Percentiles rank a stretch among this genome's conserved stretches.
These are phyloP conservation scores for Yamadazyma dendronema DNA, from an alignment of 1,139 yeast species.

Conservation along the genomic window DNA sequence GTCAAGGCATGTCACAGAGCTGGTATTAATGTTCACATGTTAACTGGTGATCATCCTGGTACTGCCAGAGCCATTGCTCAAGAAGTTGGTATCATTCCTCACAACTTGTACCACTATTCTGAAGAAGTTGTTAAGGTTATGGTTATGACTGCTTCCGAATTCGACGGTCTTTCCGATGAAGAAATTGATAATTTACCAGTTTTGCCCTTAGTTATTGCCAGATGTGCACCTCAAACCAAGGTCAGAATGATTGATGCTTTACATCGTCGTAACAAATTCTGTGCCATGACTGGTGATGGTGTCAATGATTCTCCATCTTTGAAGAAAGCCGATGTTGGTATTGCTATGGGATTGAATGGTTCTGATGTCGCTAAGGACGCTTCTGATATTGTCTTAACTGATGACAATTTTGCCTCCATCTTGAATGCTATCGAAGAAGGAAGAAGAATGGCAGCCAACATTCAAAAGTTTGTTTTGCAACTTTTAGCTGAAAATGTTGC, in stretches of 20 bases:
- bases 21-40: slow-evolving; percentile 81
- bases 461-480: slow-evolving; percentile 77
- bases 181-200: slow-evolving; percentile 69
- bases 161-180: slow-evolving; percentile 61
- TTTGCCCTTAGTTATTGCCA: slow-evolving; percentile 75
- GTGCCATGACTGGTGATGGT: slow-evolving; percentile 89
- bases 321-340: slow-evolving; percentile 80
- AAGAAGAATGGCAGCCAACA: slow-evolving; percentile 75
- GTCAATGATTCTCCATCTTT: slow-evolving; percentile 83
- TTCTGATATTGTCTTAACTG: slow-evolving; percentile 70
- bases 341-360: slow-evolving; percentile 84
- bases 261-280: slow-evolving; percentile 66
- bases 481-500: slow-evolving; percentile 77
- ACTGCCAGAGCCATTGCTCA: slow-evolving; percentile 82
- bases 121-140: slow-evolving; percentile 61
- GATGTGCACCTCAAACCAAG: slow-evolving; percentile 87
- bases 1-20: slow-evolving; percentile 71
- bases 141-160: slow-evolving; percentile 77
- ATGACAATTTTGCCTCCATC: slow-evolving; percentile 79
- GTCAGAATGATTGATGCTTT: slow-evolving; percentile 82
- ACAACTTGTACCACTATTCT: slow-evolving; percentile 61
- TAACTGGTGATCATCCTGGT: slow-evolving; percentile 83
- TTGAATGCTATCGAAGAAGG: slow-evolving; percentile 81
- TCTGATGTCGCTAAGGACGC: slow-evolving; percentile 87
- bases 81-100: slow-evolving; percentile 82